These are phyloP conservation scores for Danielia oregonensis DNA, from an alignment of 805 yeast species.

Conservation along the genomic window DNA sequence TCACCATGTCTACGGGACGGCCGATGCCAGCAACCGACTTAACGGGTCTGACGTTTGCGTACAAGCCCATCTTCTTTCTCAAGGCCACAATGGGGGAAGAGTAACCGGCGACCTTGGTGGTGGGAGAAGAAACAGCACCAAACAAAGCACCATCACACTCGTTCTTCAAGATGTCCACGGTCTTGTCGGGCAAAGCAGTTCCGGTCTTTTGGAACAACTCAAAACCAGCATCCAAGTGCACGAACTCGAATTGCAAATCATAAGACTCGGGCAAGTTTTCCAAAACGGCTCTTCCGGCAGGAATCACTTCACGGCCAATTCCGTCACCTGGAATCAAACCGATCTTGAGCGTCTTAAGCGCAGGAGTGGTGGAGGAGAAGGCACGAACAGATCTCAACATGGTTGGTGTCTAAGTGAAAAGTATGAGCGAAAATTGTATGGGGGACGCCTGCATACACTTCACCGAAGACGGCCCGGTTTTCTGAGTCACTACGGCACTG, in stretches of 20 bases:
- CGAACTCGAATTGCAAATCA: conserved; percentile 80
- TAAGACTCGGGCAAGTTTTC: conserved; percentile 76
- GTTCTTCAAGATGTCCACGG: conserved; percentile 69
- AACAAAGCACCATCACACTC: conserved; percentile 96
- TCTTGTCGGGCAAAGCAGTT: conserved; percentile 89
- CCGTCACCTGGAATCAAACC: conserved; percentile 98
- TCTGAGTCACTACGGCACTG: not conserved
- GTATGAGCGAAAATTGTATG: not conserved
- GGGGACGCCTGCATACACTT: not conserved
- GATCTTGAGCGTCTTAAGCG: conserved; percentile 35
- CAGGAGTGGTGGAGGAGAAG: conserved; percentile 29
- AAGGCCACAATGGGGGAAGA: conserved; percentile 99
- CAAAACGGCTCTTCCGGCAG: conserved; percentile 87
- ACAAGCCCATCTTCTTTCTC: conserved; percentile 89
- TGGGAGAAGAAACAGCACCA: conserved; percentile 96
- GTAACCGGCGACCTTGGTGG: conserved; percentile 91
- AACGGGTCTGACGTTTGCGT: conserved; percentile 97
- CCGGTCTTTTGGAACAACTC: conserved; percentile 95
- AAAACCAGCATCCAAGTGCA: conserved; percentile 88
- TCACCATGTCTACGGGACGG: conserved; percentile 93
- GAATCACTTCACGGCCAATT: conserved; percentile 95
- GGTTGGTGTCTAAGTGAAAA: not conserved
- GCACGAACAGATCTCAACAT: conserved; percentile 19
- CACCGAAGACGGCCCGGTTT: too few species aligned
- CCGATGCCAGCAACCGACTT: conserved; percentile 85